Evolutionary conservation across 78 protist genomes (phyloP), one percentile per base, ranked within the genome.

Genomic region (Paulinella micropora): DNA sequence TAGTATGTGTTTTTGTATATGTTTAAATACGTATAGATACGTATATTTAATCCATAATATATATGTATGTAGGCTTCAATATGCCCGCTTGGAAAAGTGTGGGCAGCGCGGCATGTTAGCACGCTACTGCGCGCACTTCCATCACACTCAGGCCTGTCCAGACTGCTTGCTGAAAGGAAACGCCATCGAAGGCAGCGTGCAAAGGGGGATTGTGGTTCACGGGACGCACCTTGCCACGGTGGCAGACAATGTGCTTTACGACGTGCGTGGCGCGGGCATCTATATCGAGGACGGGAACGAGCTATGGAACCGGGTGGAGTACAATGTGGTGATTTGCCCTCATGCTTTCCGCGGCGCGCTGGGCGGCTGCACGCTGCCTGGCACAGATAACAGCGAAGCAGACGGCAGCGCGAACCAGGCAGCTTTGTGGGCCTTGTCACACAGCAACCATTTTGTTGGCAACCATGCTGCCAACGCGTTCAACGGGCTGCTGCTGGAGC

Each of bases 401-500:
- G 84, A 79, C 84, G 34, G 39, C 39, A 37, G 39, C 31, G 39
- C 34, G 39, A 79, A 79, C 84, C 36, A 28, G 4, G 84, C 84
- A 0, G 84, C 39, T 6, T 4, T 79, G 39, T 79, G 28, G 36
- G 37, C 37, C 39, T 37, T 79, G 36, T 1, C 84, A 29, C 37
- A 34, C 4, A 34, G 29, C 1, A 79, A 6, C 84, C 4, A 79
- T 6, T 29, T 79, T 28, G 84, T 79, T 34, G 84, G 84, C 36
- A 79, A 79, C 37, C 84, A 37, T 29, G 32, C 34, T 6, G 84
- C 84, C 28, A n/a, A n/a, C 36, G 29, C 4, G 29, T 79, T 79
- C 84, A 79, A 79, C 84, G 84, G 84, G 36, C n/a, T 79, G 84
- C 28, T 79, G 84, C 28, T 34, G 32, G 84, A 79, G 29, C 39